Evolutionary conservation across 768 basidiomycete species (phyloP).

Genomic region (Pisolithus tinctorius): DNA sequence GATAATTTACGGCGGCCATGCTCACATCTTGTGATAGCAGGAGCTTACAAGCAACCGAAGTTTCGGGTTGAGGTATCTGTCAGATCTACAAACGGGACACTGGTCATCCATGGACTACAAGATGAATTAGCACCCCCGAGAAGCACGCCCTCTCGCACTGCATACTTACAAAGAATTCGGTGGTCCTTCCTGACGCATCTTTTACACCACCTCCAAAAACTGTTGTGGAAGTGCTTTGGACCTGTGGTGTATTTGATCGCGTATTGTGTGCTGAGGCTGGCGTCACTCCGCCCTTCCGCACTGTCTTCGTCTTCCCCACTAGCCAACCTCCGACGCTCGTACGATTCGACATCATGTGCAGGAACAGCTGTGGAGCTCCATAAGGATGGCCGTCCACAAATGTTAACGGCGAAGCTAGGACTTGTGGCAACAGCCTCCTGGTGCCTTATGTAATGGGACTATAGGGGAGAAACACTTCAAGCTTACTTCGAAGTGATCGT

Average conservation of each 20-base stretch:
- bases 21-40: conserved; percentile 97
- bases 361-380: conserved; percentile 5
- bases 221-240: conserved; percentile 67
- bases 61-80: conserved; percentile 92
- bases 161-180: conserved; percentile 69
- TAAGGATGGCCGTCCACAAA: conserved; percentile 3
- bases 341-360: conserved; percentile 27
- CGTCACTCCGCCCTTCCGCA: conserved; percentile 55
- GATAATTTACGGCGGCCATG: conserved; percentile 2
- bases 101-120: conserved; percentile 81
- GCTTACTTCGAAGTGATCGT: no score
- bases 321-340: conserved; percentile 43
- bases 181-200: conserved; percentile 74
- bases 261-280: conserved; percentile 38
- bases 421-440: no score
- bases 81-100: conserved; percentile 96
- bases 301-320: conserved; percentile 69
- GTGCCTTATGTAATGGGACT: no score
- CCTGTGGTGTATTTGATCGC: conserved; percentile 59
- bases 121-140: conserved; percentile 7
- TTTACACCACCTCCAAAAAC: conserved; percentile 82
- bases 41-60: conserved; percentile 89
- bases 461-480: no score
- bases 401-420: no score
- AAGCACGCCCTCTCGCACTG: not conserved